These are phyloP conservation scores for Solanum peruvianum DNA, from an alignment of 257 asterid genomes.

Conservation along the genomic window DNA sequence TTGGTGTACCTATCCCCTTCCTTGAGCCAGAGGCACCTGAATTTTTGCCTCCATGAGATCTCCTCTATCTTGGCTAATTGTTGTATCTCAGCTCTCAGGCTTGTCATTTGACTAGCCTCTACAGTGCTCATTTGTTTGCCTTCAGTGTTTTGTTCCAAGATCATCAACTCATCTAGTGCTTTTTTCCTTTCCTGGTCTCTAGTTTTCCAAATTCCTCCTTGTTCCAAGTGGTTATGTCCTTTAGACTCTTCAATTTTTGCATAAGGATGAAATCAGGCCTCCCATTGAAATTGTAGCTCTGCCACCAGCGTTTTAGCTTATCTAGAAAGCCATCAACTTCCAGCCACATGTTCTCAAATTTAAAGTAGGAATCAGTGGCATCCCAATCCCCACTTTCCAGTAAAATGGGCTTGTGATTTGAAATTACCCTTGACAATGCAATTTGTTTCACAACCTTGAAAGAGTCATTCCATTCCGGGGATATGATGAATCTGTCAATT, in stretches of 20 bases:
- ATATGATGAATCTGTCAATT: too few relatives aligned
- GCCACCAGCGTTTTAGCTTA: neutral
- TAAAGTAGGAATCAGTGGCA: neutral
- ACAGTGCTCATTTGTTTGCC: neutral
- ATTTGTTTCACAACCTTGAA: too few relatives aligned
- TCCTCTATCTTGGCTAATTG: neutral
- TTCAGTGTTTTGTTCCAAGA: too few relatives aligned
- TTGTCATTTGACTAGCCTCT: neutral
- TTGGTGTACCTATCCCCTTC: neutral
- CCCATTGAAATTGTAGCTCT: neutral
- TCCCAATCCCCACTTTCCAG: neutral
- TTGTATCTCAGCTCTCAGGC: neutral
- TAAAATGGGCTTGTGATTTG: neutral
- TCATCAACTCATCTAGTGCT: neutral
- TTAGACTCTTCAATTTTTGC: neutral
- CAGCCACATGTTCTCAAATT: neutral
- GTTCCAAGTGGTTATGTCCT: neutral
- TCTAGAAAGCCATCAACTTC: neutral
- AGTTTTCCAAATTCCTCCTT: neutral
- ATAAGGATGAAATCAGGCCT: neutral
- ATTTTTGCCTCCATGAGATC: neutral
- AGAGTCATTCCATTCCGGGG: too few relatives aligned
- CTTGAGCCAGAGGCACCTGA: neutral
- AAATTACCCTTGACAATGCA: too few relatives aligned
- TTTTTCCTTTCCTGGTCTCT: neutral